Evolutionary conservation across 768 basidiomycete species (phyloP), one percentile per base, ranked within the genome.

Genomic region (Dioszegia aurantiaca): DNA sequence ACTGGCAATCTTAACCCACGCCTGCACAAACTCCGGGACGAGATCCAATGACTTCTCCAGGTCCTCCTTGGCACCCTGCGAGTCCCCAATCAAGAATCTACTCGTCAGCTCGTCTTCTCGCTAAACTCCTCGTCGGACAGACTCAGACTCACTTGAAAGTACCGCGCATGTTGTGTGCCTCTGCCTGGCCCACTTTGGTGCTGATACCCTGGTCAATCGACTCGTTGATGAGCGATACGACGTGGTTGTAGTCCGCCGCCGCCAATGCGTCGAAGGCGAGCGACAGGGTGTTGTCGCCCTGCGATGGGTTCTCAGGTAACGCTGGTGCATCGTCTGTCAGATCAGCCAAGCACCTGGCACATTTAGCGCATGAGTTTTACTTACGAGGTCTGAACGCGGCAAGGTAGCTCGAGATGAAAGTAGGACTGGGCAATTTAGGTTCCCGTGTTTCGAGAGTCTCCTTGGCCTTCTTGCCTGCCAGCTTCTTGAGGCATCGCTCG

Each of bases 321-420:
- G 78, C 68, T 12, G 88, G 91, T 41, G 83, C 81, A 6, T 86
- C 77, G 43, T 85, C 87, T 89, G 68, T 0, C 16, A 14, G 33
- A 10, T 40, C 30, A 46, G 21, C 19, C 40, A 4, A 6, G 40
- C 9, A 33, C 40, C 5, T n/a, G 11, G 14, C 1, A 0, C 42
- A 6, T n/a, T 1, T 47, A 16, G 4, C 44, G 55, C 21, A 33
- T 28, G 48, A 52, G 14, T n/a, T n/a, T n/a, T n/a, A 80, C 87
- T 65, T 67, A 89, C 90, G 86, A 56, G 86, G 80, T 63, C 95
- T 86, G 87, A 98, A 98, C 9, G 95, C 95, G 59, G 90, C 87
- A 73, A 98, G 91, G 80, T 98, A 99, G 0, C 94, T 89, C 12
- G 87, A 86, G 64, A 95, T 87, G 78, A 99, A 95, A 0, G 90